Conservation (phyloP, 148 eudicot species). For the Cornus controversa region DNA sequence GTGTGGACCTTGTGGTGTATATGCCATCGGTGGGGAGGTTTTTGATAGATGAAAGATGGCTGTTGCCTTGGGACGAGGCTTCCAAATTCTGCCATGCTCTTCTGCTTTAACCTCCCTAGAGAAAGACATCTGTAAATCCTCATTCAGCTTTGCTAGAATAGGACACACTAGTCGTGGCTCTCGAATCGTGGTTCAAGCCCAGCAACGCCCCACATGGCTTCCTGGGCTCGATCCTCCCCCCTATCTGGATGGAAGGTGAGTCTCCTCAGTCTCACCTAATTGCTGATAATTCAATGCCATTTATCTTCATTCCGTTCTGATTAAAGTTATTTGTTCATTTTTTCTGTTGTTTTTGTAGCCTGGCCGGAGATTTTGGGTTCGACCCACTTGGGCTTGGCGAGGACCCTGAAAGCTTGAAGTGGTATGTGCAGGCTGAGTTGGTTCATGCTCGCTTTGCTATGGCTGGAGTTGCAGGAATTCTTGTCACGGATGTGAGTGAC, state of each 20-base stretch:
- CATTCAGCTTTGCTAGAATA: slow-evolving; percentile 17
- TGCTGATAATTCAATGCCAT: background rate
- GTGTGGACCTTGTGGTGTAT: slow-evolving; percentile 18
- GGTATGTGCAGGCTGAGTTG: slow-evolving; percentile 96
- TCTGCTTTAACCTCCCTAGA: slow-evolving; percentile 39
- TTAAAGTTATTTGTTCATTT: background rate
- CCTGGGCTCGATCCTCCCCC: slow-evolving; percentile 95
- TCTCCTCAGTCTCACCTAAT: background rate
- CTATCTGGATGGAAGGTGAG: slow-evolving; percentile 88
- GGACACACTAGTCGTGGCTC: slow-evolving; percentile 18
- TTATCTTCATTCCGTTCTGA: background rate
- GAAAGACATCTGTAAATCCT: slow-evolving; percentile 29
- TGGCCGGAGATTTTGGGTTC: slow-evolving; percentile 88
- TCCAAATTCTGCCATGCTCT: slow-evolving; percentile 40
- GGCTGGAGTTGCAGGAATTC: slow-evolving; percentile 98
- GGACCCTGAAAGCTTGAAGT: slow-evolving; percentile 78
- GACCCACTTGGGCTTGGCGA: slow-evolving; percentile 97
- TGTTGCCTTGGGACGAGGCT: slow-evolving; percentile 27
- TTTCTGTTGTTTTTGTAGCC: slow-evolving; percentile 33
- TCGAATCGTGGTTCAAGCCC: slow-evolving; percentile 43
- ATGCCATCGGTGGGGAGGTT: background rate
- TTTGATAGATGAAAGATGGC: slow-evolving; percentile 37
- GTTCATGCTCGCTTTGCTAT: slow-evolving; percentile 93
- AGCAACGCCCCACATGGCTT: slow-evolving; percentile 82
- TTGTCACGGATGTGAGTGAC: slow-evolving; percentile 72